Base-by-base conservation (phyloP, 257 asterid genomes). In the Petunia secreta region DNA sequence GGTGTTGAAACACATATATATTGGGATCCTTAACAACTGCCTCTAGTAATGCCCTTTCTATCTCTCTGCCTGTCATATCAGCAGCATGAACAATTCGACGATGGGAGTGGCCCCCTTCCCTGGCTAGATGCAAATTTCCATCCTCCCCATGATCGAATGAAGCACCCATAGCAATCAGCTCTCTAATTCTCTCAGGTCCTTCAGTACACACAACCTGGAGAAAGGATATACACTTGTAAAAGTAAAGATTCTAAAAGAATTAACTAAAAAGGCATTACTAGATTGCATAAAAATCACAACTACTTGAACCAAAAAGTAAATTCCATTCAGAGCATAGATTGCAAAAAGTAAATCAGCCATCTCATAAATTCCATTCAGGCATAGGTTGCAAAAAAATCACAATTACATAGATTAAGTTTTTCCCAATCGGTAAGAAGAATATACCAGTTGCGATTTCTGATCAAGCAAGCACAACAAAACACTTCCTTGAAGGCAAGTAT, bases 41-140 rank as follows among this genome's bases (percentile, higher is more conserved):
- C 85, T 91, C 95, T 84, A 94, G 85, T 50, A 96, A 79, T 36
- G 98, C 98, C 90, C 99, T 91, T 88, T 91, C 99, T 73, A 96
- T 94, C 82, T 96, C 99, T 75, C 95, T 88, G 36, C 99, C 99
- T 3, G 99, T 96, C 99, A 96, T 94, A 80, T 96, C 99, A 65
- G 99, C 98, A 68, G 99, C 98, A 82, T 94, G 99, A 73, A 96
- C 99, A 69, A 96, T 96, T 86, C 99, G 92, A 48, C 63, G 88
- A 90, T 96, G 99, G 78, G 99, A 96, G 85, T 96, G 99, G 55
- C 99, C 99, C 15, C 99, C 99, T 87, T 96, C 99, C 87, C 97
- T 92, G 36, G 99, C 98, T 74, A 96, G 85, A 84, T 96, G 98
- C 87, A 96, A 87, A 82, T 96, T 94, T n/a, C 99, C 99, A 82